Conservation (phyloP, 2,329 filamentous ascomycete species). For the Curvularia eragrostidis region DNA sequence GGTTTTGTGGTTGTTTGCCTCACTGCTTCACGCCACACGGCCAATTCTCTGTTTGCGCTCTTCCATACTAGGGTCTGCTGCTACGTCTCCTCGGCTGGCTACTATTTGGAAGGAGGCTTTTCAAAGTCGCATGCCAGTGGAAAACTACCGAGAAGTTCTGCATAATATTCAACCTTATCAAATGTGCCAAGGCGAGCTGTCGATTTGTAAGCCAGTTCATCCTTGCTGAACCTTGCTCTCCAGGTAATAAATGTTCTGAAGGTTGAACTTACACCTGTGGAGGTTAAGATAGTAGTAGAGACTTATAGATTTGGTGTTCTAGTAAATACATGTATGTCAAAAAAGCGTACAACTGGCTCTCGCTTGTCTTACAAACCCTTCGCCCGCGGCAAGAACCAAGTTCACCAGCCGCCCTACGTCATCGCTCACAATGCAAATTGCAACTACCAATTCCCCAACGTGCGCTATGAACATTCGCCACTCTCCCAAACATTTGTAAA, state of each 20-base stretch:
- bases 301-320: too few relatives aligned
- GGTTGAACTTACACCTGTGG: too few relatives aligned
- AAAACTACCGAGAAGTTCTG: too few relatives aligned
- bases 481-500: background rate
- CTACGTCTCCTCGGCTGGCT: background rate
- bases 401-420: constrained; percentile 11
- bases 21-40: background rate
- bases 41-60: background rate
- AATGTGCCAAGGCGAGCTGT: too few relatives aligned
- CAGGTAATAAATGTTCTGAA: too few relatives aligned
- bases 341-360: background rate
- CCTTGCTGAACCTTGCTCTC: too few relatives aligned
- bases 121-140: too few relatives aligned
- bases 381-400: constrained; percentile 13
- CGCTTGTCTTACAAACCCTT: constrained; percentile 9
- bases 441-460: background rate
- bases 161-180: too few relatives aligned
- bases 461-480: background rate
- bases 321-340: background rate
- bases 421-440: constrained; percentile 13
- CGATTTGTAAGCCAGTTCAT: too few relatives aligned
- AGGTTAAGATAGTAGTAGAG: too few relatives aligned
- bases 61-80: background rate
- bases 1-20: background rate
- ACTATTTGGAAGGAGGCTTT: too few relatives aligned